Conservation (phyloP, 805 yeast genomes). For the Saccharomycopsis sp. region DNA sequence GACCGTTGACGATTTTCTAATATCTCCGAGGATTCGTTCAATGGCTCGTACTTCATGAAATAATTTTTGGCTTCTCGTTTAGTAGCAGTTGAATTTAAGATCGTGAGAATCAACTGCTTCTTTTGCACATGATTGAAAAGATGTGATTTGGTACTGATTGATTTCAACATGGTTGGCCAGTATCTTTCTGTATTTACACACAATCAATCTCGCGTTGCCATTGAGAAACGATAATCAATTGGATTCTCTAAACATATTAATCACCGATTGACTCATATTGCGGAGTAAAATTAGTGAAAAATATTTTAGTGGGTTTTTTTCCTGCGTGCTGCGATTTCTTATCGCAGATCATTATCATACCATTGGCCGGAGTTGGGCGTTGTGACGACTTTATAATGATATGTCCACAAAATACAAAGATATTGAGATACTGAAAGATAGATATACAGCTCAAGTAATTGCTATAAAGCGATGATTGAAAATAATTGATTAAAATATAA, state of each 20-base stretch:
- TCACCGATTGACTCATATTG: background rate
- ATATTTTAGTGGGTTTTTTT: background rate
- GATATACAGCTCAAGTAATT: background rate
- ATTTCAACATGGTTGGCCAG: background rate
- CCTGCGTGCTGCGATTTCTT: background rate
- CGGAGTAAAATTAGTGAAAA: background rate
- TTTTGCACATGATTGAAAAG: constrained; percentile 30
- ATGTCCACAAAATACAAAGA: too few species aligned
- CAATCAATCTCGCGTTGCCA: too few species aligned
- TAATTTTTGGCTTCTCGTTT: constrained; percentile 87
- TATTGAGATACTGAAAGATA: too few species aligned
- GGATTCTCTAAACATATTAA: too few species aligned
- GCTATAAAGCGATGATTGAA: background rate
- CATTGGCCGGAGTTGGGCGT: background rate
- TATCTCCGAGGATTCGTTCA: constrained; percentile 31
- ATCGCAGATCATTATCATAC: background rate
- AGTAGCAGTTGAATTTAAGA: constrained; percentile 84
- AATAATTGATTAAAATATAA: background rate
- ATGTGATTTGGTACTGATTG: constrained; percentile 1
- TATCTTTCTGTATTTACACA: background rate
- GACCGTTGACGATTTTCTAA: constrained; percentile 19
- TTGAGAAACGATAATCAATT: too few species aligned
- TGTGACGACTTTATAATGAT: background rate
- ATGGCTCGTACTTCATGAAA: constrained; percentile 57
- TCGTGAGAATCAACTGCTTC: constrained; percentile 71